Conservation (phyloP, 306 rosid genomes). For the Begonia masoniana region DNA sequence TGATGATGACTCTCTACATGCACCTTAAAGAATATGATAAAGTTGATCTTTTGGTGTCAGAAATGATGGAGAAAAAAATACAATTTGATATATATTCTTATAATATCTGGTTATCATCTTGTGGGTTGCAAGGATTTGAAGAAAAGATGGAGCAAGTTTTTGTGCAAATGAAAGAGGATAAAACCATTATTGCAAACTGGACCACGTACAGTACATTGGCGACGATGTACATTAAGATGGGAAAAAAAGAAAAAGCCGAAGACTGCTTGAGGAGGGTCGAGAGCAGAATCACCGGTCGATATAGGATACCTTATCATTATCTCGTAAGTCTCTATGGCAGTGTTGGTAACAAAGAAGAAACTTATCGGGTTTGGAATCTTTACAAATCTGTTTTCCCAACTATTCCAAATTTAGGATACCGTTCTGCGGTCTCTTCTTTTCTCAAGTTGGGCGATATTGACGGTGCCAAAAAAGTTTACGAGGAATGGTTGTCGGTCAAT, state of each 20-base stretch:
- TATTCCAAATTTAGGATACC: constrained; percentile 87
- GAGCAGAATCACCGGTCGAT: constrained; percentile 67
- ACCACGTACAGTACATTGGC: constrained; percentile 90
- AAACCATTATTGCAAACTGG: constrained; percentile 64
- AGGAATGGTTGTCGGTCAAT: constrained; percentile 66
- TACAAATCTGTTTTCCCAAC: constrained; percentile 55
- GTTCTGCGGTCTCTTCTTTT: constrained; percentile 61
- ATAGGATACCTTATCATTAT: constrained; percentile 78
- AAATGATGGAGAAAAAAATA: constrained; percentile 53
- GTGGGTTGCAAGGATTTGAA: constrained; percentile 57
- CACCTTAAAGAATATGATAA: constrained; percentile 63
- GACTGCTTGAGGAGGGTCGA: constrained; percentile 65
- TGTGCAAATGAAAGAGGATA: constrained; percentile 66
- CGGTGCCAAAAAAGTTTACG: constrained; percentile 57
- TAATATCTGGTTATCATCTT: constrained; percentile 83
- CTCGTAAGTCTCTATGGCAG: constrained; percentile 75
- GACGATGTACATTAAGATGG: constrained; percentile 79
- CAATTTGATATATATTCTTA: constrained; percentile 76
- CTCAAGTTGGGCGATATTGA: constrained; percentile 63
- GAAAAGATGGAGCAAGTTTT: constrained; percentile 74
- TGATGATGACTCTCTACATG: constrained; percentile 97
- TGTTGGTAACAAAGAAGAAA: constrained; percentile 65
- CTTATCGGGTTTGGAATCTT: constrained; percentile 69
- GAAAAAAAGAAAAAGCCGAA: constrained; percentile 56
- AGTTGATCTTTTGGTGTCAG: constrained; percentile 62